These are phyloP conservation scores for Trametes versicolor DNA, from an alignment of 1,284 basidiomycete genomes.

Conservation along the genomic window DNA sequence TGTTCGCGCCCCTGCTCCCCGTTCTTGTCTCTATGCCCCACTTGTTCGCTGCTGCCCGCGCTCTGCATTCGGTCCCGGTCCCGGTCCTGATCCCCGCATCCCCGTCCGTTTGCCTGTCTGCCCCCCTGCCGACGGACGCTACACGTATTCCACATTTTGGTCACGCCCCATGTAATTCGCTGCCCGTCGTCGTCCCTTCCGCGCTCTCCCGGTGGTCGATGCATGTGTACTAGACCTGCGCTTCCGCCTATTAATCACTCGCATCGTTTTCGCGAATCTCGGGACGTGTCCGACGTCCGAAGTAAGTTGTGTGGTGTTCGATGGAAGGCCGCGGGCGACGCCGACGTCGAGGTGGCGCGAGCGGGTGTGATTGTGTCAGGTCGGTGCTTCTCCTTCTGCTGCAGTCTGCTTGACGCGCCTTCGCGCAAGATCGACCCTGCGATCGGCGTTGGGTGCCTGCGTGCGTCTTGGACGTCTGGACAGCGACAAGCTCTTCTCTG, in stretches of 20 bases:
- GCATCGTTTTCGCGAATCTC: conserved; percentile 13
- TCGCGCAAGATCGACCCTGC: neutral
- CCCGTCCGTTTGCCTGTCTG: neutral
- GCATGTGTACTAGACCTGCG: conserved; percentile 30
- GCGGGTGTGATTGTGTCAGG: neutral
- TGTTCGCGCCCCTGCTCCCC: neutral
- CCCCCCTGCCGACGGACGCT: conserved; percentile 16
- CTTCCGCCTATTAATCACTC: conserved; percentile 22
- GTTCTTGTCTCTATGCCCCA: neutral
- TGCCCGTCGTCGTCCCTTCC: conserved; percentile 10
- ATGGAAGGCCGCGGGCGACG: neutral
- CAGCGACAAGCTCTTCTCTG: too few species aligned
- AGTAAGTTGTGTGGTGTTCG: neutral
- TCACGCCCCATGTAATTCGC: conserved; percentile 2
- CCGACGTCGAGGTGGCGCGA: neutral
- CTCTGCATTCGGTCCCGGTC: neutral
- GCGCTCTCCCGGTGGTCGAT: conserved; percentile 23
- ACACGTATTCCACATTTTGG: conserved; percentile 13
- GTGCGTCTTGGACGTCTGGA: neutral
- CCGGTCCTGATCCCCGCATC: conserved; percentile 2
- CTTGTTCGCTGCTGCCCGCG: neutral
- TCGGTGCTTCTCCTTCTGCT: neutral
- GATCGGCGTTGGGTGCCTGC: conserved; percentile 1
- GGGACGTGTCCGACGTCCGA: neutral
- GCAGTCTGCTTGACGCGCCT: conserved; percentile 3